Evolutionary conservation across 306 rosid species (phyloP).

Genomic region (Inga laurina): DNA sequence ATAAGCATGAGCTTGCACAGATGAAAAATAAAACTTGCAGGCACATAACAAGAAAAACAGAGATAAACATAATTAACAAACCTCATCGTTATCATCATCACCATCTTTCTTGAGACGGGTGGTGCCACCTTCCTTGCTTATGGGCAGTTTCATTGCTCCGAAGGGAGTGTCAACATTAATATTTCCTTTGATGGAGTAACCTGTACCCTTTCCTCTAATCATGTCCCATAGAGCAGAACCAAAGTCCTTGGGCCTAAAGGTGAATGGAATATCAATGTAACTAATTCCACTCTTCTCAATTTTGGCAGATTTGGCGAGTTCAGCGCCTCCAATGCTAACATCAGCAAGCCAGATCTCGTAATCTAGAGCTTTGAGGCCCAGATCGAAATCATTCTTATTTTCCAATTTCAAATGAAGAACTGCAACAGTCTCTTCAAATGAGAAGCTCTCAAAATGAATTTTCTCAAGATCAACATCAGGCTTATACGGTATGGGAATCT

Average conservation of each 20-base stretch:
- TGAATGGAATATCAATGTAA: constrained; percentile 70
- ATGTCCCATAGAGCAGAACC: constrained; percentile 98
- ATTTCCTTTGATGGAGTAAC: constrained; percentile 79
- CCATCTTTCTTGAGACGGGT: constrained; percentile 83
- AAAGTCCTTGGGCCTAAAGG: constrained; percentile 90
- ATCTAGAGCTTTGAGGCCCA: constrained; percentile 72
- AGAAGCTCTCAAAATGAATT: constrained; percentile 69
- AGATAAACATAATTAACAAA: constrained; percentile 36
- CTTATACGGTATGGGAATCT: constrained; percentile 93
- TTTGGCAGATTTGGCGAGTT: constrained; percentile 67
- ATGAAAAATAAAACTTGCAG: background rate
- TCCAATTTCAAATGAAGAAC: constrained; percentile 85
- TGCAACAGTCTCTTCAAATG: constrained; percentile 88
- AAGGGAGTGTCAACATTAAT: constrained; percentile 89
- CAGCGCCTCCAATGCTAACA: constrained; percentile 72
- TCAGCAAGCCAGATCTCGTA: constrained; percentile 88
- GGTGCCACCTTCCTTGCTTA: constrained; percentile 90
- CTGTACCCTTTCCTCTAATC: constrained; percentile 93
- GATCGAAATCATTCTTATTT: constrained; percentile 90
- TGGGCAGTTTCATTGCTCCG: constrained; percentile 90
- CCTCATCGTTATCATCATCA: constrained; percentile 62
- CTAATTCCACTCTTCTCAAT: constrained; percentile 61
- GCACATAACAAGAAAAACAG: background rate
- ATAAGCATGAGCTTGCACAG: background rate
- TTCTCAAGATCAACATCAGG: constrained; percentile 92